phyloP scores from a whole-genome alignment of 805 yeast genomes.

The Saturnispora hagleri region DNA sequence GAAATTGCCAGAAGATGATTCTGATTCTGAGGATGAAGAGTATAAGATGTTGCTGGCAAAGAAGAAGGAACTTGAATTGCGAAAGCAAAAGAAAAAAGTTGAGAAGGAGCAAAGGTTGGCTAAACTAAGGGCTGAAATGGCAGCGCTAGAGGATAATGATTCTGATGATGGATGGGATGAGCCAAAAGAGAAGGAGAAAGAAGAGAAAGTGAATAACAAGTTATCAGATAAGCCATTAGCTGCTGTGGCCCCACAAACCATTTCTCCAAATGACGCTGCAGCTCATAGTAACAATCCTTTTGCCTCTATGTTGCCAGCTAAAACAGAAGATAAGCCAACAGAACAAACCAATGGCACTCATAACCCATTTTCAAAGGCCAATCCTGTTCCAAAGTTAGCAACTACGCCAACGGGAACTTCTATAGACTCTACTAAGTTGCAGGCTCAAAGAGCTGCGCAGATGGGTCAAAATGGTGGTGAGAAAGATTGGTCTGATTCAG shows the following conservation, averaged over 20 bases:
- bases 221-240: slow-evolving; percentile 6
- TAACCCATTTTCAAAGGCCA: slow-evolving; percentile 55
- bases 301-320: slow-evolving; percentile 11
- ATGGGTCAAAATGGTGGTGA: slow-evolving; percentile 40
- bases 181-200: slow-evolving; percentile 9
- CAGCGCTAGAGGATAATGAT: slow-evolving; percentile 36
- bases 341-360: slow-evolving; percentile 19
- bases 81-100: slow-evolving; percentile 30
- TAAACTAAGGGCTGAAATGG: slow-evolving; percentile 50
- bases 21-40: slow-evolving; percentile 38
- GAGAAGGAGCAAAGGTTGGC: slow-evolving; percentile 56
- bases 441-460: slow-evolving; percentile 66
- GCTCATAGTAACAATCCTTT: slow-evolving; percentile 13
- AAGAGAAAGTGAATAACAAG: background rate
- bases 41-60: slow-evolving; percentile 38
- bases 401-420: slow-evolving; percentile 19
- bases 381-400: slow-evolving; percentile 12
- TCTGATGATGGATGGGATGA: slow-evolving; percentile 20
- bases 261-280: background rate
- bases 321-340: slow-evolving; percentile 6
- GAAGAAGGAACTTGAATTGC: slow-evolving; percentile 37
- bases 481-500: slow-evolving; percentile 37
- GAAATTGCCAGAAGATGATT: slow-evolving; percentile 12
- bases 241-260: slow-evolving; percentile 9
- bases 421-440: slow-evolving; percentile 49